These are phyloP conservation scores for Sedum album DNA, from an alignment of 164 flowering plant genomes.

Conservation along the genomic window DNA sequence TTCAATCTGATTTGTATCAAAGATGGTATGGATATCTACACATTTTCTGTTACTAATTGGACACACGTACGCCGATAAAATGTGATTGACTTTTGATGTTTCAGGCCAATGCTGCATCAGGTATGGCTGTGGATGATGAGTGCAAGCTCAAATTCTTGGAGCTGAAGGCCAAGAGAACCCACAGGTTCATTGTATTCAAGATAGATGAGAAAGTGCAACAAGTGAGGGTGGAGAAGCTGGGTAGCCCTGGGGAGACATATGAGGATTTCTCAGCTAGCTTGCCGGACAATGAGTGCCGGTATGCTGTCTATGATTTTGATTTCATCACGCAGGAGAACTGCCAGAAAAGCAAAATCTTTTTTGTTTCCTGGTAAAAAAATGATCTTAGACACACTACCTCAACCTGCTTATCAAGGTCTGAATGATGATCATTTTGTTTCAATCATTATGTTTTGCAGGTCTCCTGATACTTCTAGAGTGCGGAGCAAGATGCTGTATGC, in stretches of 20 bases:
- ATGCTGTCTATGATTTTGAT: slow-evolving; percentile 25
- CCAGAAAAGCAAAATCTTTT: slow-evolving; percentile 14
- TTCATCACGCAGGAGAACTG: slow-evolving; percentile 21
- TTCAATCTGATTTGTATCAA: not conserved
- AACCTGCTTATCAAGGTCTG: not conserved
- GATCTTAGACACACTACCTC: not conserved
- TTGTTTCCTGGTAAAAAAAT: slow-evolving; percentile 20
- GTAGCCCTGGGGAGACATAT: slow-evolving; percentile 19
- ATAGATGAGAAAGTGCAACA: slow-evolving; percentile 21
- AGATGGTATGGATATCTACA: not conserved
- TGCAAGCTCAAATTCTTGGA: slow-evolving; percentile 29
- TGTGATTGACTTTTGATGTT: not conserved
- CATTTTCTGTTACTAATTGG: not conserved
- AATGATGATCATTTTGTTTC: not conserved
- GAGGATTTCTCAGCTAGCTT: slow-evolving; percentile 20
- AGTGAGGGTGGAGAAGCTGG: slow-evolving; percentile 22
- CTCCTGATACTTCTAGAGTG: slow-evolving; percentile 8
- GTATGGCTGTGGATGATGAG: slow-evolving; percentile 24
- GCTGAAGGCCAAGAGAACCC: slow-evolving; percentile 23
- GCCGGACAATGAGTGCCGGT: slow-evolving; percentile 23
- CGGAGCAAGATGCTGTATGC: slow-evolving; percentile 8
- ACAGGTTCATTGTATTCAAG: slow-evolving; percentile 23
- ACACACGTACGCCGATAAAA: not conserved
- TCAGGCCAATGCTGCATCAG: slow-evolving; percentile 24
- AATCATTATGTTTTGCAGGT: not conserved